Evolutionary conservation across 2,329 filamentous ascomycete species (phyloP), one percentile per base, ranked within the genome.

Genomic region (Verticillium longisporum): DNA sequence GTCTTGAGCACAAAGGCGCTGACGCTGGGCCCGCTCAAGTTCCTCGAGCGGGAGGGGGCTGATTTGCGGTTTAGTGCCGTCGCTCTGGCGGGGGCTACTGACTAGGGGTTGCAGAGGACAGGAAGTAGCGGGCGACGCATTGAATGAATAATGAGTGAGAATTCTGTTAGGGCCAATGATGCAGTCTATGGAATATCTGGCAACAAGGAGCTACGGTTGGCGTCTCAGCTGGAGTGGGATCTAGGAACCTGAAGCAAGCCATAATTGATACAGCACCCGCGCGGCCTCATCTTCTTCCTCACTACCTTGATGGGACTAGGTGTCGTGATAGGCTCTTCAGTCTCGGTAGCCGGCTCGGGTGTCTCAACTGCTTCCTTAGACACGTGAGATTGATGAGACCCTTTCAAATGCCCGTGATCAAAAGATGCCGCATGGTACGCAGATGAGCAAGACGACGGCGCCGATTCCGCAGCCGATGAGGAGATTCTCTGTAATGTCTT

Each of bases 1-100:
- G 86, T 91, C 59, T 72, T 93, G 67, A 92, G 90, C 71, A 82
- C 89, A 61, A 87, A 84, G 73, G 93, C 91, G 9, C 75, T 97
- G 68, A 80, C 87, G 36, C 73, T 92, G 69, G 92, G 93, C 1
- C 79, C 79, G 53, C 68, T 84, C 50, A 81, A 79, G 73, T 86
- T 86, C 65, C 68, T 87, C 58, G 80, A 83, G 73, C 73, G 82
- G 18, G 83, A 81, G 62, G 81, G 80, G 4, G 81, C 69, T 7
- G 84, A 87, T 67, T 70, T 85, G 75, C 75, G 84, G 61, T 86
- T 86, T 67, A 85, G 82, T 62, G 83, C 82, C 60, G 81, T 86
- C 37, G 82, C 82, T 59, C 66, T 86, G 62, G 83, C 82, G 7
- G 78, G 78, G 6, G 74, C 79, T 53, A 60, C 83, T 62, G 82